These are phyloP conservation scores for Clavulina sp. DNA, from an alignment of 768 basidiomycete species.

Conservation along the genomic window DNA sequence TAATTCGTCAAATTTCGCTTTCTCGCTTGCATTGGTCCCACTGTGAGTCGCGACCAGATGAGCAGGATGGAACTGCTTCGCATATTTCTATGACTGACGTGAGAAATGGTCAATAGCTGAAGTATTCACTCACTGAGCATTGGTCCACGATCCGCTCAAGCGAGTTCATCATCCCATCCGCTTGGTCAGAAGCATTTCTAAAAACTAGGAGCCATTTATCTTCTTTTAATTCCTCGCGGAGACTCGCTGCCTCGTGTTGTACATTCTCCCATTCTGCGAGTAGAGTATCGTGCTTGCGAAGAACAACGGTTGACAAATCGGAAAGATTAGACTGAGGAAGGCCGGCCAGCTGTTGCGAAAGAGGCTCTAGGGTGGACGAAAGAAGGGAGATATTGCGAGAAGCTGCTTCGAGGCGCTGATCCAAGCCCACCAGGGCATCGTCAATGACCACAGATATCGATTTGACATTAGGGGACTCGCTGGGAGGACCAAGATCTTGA, in stretches of 20 bases:
- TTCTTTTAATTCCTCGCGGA: slow-evolving; percentile 87
- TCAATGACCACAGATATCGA: slow-evolving; percentile 45
- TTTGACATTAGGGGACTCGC: slow-evolving; percentile 3
- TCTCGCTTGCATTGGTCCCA: not conserved
- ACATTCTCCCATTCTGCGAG: slow-evolving; percentile 66
- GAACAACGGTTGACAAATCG: slow-evolving; percentile 25
- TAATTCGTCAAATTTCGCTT: not conserved
- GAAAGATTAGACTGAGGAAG: slow-evolving; percentile 24
- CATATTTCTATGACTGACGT: not conserved
- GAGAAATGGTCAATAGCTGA: not conserved
- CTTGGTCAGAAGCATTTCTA: slow-evolving; percentile 83
- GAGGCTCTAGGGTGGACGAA: slow-evolving; percentile 44
- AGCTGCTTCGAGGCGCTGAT: slow-evolving; percentile 61
- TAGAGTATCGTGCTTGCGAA: slow-evolving; percentile 60
- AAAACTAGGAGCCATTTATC: slow-evolving; percentile 96
- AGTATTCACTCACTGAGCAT: slow-evolving; percentile 47
- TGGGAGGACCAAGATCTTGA: slow-evolving; percentile 37
- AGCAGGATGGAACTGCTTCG: too few relatives aligned
- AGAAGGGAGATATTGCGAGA: slow-evolving; percentile 53
- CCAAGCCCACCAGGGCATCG: slow-evolving; percentile 58
- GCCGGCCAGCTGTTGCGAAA: slow-evolving; percentile 32
- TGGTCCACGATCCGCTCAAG: slow-evolving; percentile 84
- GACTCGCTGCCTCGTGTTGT: slow-evolving; percentile 58
- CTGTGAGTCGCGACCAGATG: too few relatives aligned
- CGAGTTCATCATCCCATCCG: slow-evolving; percentile 94